Base-by-base conservation (phyloP, 169 alveolate species). In the Babesia ovis region DNA sequence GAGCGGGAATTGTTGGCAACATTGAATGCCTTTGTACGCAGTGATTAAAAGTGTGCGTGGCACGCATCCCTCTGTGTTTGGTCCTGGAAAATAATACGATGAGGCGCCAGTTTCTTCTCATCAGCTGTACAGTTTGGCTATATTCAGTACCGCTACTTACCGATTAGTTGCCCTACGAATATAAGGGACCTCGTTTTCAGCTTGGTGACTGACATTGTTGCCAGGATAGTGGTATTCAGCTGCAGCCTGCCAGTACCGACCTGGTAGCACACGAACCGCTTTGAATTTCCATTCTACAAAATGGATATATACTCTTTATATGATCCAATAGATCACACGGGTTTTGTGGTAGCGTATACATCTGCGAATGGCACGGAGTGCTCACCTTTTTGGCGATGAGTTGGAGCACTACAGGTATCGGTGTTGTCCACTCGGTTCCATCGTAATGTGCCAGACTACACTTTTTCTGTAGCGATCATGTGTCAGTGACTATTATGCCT, bases 201-300 rank as follows among this genome's bases (percentile, higher is more conserved):
- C 39, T 81, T 81, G 31, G 58, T 70, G n/a, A 81, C 54, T 35
- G 80, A 61, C 89, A 81, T 81, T 0, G 71, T 68, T n/a, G 82
- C 77, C 22, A 84, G 67, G 8, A 88, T 73, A 4, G 72, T 84
- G 4, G 93, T 80, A 60, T 88, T 88, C 41, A 88, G 67, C 68
- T 68, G 88, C 27, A 88, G 76, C 41, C 91, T 64, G 11, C 93
- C 93, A 8, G 87, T 88, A 20, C 93, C 93, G 56, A 67, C 56
- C 77, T 88, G 93, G 74, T 75, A 82, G 61, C 91, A 84, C 2
- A 81, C 89, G 37, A 81, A 20, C 20, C 89, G 69, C 50, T 66
- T 70, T 20, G 20, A 4, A 25, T 37, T 69, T 35, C 60, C 14
- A 1, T 31, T 34, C 89, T 81, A 55, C 45, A 48, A 4, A 2